These are phyloP conservation scores for Diversispora epigaea DNA, from an alignment of 192 early-diverging fungal species.

Conservation along the genomic window DNA sequence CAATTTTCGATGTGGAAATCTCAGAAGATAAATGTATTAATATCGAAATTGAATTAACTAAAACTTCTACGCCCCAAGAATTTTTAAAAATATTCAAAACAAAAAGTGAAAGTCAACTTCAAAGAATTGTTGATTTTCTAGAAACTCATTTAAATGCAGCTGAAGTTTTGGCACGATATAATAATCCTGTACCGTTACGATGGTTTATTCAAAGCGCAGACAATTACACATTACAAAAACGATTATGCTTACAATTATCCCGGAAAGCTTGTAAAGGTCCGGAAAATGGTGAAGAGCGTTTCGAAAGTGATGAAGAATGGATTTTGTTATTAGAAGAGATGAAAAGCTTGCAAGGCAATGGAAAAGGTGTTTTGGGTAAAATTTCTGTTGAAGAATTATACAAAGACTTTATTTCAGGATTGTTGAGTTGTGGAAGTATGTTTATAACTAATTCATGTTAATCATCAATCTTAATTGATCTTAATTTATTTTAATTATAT, in stretches of 20 bases:
- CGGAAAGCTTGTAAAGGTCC: slow-evolving; percentile 49
- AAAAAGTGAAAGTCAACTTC: slow-evolving; percentile 40
- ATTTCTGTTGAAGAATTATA: slow-evolving; percentile 60
- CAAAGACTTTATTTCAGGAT: slow-evolving; percentile 56
- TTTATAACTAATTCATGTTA: not conserved
- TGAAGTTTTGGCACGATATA: slow-evolving; percentile 61
- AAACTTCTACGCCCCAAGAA: slow-evolving; percentile 34
- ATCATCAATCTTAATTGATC: not conserved
- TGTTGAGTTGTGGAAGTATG: slow-evolving; percentile 63
- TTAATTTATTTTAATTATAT: not conserved
- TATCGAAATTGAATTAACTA: not conserved
- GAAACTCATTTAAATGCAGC: slow-evolving; percentile 61
- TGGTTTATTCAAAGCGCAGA: slow-evolving; percentile 60
- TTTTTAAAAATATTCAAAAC: slow-evolving; percentile 33
- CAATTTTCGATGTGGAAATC: slow-evolving; percentile 47
- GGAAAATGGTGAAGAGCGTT: slow-evolving; percentile 52
- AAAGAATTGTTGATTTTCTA: slow-evolving; percentile 54
- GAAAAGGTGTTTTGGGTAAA: slow-evolving; percentile 52
- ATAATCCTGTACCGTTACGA: slow-evolving; percentile 52
- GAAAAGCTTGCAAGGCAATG: slow-evolving; percentile 50
- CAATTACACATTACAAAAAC: slow-evolving; percentile 49
- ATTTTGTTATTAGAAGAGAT: slow-evolving; percentile 63
- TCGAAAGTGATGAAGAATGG: slow-evolving; percentile 69
- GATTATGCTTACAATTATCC: slow-evolving; percentile 61
- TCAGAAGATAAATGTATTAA: slow-evolving; percentile 33